Conservation (phyloP, 2,329 filamentous ascomycete species). For the Fusarium hostae region DNA sequence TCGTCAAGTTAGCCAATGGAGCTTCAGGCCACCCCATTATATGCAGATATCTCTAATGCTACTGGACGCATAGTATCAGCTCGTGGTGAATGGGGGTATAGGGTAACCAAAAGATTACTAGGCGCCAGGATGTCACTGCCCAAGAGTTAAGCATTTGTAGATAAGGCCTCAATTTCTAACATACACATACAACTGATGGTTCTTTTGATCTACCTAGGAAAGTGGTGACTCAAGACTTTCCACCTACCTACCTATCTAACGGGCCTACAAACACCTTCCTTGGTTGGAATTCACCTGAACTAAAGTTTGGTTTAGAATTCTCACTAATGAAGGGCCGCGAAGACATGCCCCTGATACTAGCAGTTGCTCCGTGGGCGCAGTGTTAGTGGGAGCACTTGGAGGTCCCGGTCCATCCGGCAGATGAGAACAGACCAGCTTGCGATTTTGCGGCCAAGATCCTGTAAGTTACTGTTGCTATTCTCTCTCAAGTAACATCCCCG, state of each 20-base stretch:
- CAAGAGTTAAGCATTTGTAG: background rate
- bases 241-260: too few relatives aligned
- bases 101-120: background rate
- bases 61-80: background rate
- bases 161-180: too few relatives aligned
- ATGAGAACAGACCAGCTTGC: background rate
- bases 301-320: background rate
- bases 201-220: too few relatives aligned
- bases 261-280: background rate
- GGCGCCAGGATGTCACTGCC: background rate
- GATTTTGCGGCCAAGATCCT: background rate
- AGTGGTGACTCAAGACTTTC: too few relatives aligned
- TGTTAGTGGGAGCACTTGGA: background rate
- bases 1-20: too few relatives aligned
- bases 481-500: background rate
- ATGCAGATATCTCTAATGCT: background rate
- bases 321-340: too few relatives aligned
- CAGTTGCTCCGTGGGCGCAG: slow-evolving; percentile 7
- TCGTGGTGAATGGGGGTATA: background rate
- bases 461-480: background rate
- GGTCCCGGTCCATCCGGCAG: background rate
- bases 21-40: too few relatives aligned
- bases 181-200: too few relatives aligned
- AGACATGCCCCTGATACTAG: background rate
- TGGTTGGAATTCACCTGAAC: background rate